These are phyloP conservation scores for Talaromyces thailandensis DNA, from an alignment of 495 filamentous ascomycete species.

Conservation along the genomic window DNA sequence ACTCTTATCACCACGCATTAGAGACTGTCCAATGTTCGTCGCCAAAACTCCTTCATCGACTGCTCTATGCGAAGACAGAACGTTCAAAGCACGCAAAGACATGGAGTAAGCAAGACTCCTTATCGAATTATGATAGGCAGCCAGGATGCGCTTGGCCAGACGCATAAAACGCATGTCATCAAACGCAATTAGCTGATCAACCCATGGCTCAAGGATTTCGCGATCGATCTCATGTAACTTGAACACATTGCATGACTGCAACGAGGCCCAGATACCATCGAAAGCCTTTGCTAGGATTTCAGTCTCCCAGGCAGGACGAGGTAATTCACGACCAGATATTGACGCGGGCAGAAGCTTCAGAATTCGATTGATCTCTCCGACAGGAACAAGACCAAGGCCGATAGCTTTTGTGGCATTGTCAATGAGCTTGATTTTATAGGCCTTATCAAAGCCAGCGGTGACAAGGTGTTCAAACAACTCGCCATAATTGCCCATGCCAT, in stretches of 20 bases:
- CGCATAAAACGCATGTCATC: not conserved
- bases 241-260: slow-evolving; percentile 29
- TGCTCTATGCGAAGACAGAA: not conserved
- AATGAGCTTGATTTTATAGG: slow-evolving; percentile 14
- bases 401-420: slow-evolving; percentile 24
- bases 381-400: slow-evolving; percentile 27
- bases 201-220: slow-evolving; percentile 22
- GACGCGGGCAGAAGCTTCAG: slow-evolving; percentile 17
- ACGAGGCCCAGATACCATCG: slow-evolving; percentile 29
- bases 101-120: slow-evolving; percentile 3
- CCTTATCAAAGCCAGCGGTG: slow-evolving; percentile 8
- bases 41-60: not conserved
- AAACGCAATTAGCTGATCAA: slow-evolving; percentile 14
- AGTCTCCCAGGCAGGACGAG: slow-evolving; percentile 1
- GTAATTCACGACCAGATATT: not conserved
- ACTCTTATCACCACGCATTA: not conserved
- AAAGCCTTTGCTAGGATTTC: slow-evolving; percentile 15
- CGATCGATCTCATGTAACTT: slow-evolving; percentile 23
- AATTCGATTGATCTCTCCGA: slow-evolving; percentile 26
- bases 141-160: slow-evolving; percentile 25
- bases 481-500: slow-evolving; percentile 30
- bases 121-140: slow-evolving; percentile 16
- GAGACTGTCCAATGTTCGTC: not conserved
- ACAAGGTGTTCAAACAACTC: slow-evolving; percentile 16
- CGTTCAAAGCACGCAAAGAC: slow-evolving; percentile 14